phyloP scores from a whole-genome alignment of 495 filamentous ascomycete species.

The Penicillium dipodomyicola region DNA sequence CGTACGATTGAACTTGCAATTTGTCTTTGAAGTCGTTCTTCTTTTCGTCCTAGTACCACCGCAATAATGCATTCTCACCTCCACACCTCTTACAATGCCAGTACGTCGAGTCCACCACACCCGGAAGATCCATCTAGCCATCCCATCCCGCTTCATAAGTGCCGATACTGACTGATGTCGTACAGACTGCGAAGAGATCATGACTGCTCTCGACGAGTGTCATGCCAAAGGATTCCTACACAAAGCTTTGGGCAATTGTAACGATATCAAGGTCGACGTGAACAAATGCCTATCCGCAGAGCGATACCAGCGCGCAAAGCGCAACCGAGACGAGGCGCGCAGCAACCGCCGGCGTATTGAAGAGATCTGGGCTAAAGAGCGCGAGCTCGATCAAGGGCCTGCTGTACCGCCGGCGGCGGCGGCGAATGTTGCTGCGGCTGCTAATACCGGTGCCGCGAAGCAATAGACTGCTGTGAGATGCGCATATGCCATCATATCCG shows the following conservation, averaged over 20 bases:
- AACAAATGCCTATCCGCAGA: conserved; percentile 79
- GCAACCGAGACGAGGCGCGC: conserved; percentile 71
- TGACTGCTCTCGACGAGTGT: conserved; percentile 91
- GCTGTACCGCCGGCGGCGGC: background rate
- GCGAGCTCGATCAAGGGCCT: conserved; percentile 25
- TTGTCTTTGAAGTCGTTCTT: background rate
- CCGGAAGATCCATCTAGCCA: background rate
- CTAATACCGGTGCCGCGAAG: conserved; percentile 14
- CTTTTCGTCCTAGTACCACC: background rate
- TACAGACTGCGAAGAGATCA: conserved; percentile 87
- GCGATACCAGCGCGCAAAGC: conserved; percentile 68
- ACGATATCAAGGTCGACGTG: conserved; percentile 73
- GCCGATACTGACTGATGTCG: conserved; percentile 10
- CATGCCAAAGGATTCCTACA: conserved; percentile 88
- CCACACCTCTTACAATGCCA: conserved; percentile 83
- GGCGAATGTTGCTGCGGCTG: conserved; percentile 4
- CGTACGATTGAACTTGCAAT: conserved; percentile 7
- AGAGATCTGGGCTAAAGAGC: conserved; percentile 70
- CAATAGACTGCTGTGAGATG: conserved; percentile 13
- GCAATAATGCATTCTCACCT: conserved; percentile 88
- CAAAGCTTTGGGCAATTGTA: conserved; percentile 88
- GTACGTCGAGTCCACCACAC: conserved; percentile 46
- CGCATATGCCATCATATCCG: conserved; percentile 6
- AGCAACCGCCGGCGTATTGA: conserved; percentile 66
- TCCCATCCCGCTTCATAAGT: background rate